phyloP scores from a whole-genome alignment of 2,329 filamentous ascomycete species.

The Elsinoe ampelina region DNA sequence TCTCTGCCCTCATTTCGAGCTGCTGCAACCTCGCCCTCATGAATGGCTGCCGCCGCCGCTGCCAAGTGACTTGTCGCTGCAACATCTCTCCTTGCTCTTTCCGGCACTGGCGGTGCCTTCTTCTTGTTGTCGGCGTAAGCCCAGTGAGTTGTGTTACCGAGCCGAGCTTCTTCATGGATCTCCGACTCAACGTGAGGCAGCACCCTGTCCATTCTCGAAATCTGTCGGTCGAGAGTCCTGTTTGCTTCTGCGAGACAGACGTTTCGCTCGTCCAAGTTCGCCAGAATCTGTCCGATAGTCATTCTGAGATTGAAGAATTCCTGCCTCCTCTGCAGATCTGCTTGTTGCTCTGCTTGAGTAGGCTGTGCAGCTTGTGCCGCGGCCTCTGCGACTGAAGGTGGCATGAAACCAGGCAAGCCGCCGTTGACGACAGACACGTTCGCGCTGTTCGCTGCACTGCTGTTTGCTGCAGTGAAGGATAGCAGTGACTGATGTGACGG shows the following conservation, averaged over 20 bases:
- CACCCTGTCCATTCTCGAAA: conserved; percentile 74
- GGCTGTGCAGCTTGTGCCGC: conserved; percentile 12
- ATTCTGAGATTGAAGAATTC: conserved; percentile 70
- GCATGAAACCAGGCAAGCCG: conserved; percentile 18
- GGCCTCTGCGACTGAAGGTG: conserved; percentile 11
- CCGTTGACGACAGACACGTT: conserved; percentile 32
- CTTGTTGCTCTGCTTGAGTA: conserved; percentile 25
- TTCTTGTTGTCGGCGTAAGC: conserved; percentile 76
- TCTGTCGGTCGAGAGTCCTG: conserved; percentile 75
- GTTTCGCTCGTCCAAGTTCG: conserved; percentile 93
- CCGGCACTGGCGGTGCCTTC: conserved; percentile 51
- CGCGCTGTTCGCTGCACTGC: conserved; percentile 27
- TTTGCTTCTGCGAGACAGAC: conserved; percentile 91
- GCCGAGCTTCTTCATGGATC: conserved; percentile 88
- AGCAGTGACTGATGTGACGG: conserved; percentile 23
- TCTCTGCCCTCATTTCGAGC: conserved; percentile 74
- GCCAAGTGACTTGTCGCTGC: conserved; percentile 60
- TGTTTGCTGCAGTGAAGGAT: conserved; percentile 33
- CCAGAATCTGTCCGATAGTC: conserved; percentile 74
- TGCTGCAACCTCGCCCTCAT: conserved; percentile 75
- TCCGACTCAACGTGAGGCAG: conserved; percentile 80
- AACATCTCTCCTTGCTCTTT: conserved; percentile 69
- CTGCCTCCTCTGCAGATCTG: conserved; percentile 58
- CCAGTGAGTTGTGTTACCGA: conserved; percentile 89
- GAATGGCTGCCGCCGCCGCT: conserved; percentile 62